These are phyloP conservation scores for Cyathus striatus DNA, from an alignment of 768 basidiomycete genomes.

Conservation along the genomic window DNA sequence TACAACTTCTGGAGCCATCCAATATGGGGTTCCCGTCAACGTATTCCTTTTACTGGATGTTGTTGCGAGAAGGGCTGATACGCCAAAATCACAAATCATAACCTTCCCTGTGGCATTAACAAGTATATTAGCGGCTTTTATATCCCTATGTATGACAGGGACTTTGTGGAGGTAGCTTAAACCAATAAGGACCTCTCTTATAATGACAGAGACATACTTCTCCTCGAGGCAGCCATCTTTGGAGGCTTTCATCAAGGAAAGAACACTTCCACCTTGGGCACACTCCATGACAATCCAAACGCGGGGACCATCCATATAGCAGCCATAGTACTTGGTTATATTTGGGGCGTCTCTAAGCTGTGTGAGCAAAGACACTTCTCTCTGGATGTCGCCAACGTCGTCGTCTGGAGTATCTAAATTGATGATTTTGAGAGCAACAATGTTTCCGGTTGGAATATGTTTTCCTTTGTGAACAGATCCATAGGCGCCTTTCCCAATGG, in stretches of 20 bases:
- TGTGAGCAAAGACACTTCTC: constrained; percentile 88
- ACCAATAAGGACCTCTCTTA: constrained; percentile 83
- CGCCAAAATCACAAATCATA: constrained; percentile 97
- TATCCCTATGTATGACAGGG: constrained; percentile 93
- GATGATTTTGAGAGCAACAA: constrained; percentile 98
- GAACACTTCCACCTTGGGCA: constrained; percentile 91
- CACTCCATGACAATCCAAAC: constrained; percentile 99
- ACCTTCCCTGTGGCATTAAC: constrained; percentile 86
- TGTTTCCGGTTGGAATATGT: constrained; percentile 77
- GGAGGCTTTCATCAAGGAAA: constrained; percentile 88
- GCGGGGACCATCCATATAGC: constrained; percentile 88
- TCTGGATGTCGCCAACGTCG: constrained; percentile 94
- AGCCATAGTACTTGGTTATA: constrained; percentile 95
- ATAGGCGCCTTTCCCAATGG: constrained; percentile 94
- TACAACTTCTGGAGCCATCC: constrained; percentile 99
- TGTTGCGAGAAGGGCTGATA: constrained; percentile 85
- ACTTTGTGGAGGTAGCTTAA: constrained; percentile 90
- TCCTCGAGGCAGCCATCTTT: constrained; percentile 78
- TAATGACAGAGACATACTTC: constrained; percentile 81
- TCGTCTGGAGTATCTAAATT: constrained; percentile 96
- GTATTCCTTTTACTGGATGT: constrained; percentile 91
- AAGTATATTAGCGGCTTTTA: constrained; percentile 97
- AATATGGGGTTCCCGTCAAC: constrained; percentile 94
- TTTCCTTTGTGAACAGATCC: constrained; percentile 93
- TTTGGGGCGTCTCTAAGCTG: constrained; percentile 89